Percentiles rank a stretch among this genome's conserved stretches.
phyloP scores from a whole-genome alignment of 2,329 filamentous ascomycete genomes.

The Aspergillus novofumigatus region DNA sequence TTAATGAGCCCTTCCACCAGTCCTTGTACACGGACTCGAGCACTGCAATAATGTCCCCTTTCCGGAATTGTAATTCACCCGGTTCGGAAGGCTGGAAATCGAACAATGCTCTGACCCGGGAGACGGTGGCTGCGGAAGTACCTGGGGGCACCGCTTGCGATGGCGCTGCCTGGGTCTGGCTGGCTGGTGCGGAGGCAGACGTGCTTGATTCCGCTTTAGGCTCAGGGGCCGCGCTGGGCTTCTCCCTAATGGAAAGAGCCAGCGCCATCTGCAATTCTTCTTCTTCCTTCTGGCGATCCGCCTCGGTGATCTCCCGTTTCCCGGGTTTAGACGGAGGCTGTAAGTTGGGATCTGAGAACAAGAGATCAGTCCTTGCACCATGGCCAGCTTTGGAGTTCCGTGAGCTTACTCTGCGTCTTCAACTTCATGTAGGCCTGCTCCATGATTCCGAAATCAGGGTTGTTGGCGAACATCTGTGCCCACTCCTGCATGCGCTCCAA shows the following conservation, averaged over 20 bases:
- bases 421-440: constrained; percentile 86
- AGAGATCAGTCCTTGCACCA: constrained; percentile 15
- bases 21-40: constrained; percentile 98
- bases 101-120: constrained; percentile 85
- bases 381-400: too few species aligned
- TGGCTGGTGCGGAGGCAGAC: constrained; percentile 35
- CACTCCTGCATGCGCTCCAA: constrained; percentile 94
- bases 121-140: constrained; percentile 93
- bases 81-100: constrained; percentile 93
- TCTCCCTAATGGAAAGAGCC: constrained; percentile 87
- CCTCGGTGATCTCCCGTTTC: constrained; percentile 84
- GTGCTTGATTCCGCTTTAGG: constrained; percentile 36
- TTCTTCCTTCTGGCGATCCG: constrained; percentile 91
- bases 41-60: constrained; percentile 95
- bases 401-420: constrained; percentile 60
- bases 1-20: constrained; percentile 96
- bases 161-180: constrained; percentile 39
- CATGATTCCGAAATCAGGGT: constrained; percentile 95
- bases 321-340: constrained; percentile 88
- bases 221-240: constrained; percentile 43
- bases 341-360: constrained; percentile 73
- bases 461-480: constrained; percentile 87
- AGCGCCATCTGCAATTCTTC: constrained; percentile 96
- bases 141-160: constrained; percentile 66
- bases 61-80: constrained; percentile 91